A percentile compares a stretch with the other conserved stretches of the same genome.
phyloP scores from a whole-genome alignment of 163 green algal genomes.

The Prototheca wickerhamii region DNA sequence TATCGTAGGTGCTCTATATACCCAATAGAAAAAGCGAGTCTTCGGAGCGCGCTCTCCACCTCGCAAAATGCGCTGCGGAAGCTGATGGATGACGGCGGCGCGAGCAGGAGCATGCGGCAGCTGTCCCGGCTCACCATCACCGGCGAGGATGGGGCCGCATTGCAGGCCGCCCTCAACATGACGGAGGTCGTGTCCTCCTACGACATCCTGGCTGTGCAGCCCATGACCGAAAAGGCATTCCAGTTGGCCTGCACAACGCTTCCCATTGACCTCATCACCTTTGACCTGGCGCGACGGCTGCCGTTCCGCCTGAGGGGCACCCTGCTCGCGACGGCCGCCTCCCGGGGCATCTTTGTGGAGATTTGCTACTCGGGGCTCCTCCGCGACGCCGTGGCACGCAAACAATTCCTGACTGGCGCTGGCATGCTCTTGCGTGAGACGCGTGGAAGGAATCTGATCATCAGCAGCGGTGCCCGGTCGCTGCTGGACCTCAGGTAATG shows the following conservation, averaged over 20 bases:
- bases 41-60: background rate
- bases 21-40: background rate
- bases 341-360: slow-evolving; percentile 37
- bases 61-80: background rate
- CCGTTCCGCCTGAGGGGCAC: slow-evolving; percentile 34
- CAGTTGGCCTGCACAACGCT: slow-evolving; percentile 41
- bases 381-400: slow-evolving; percentile 30
- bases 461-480: too few species aligned
- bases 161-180: slow-evolving; percentile 11
- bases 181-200: slow-evolving; percentile 19
- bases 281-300: slow-evolving; percentile 46
- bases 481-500: too few species aligned
- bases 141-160: background rate
- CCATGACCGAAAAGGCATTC: slow-evolving; percentile 32
- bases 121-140: background rate
- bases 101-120: background rate
- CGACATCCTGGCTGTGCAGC: slow-evolving; percentile 42
- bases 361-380: slow-evolving; percentile 39
- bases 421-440: background rate
- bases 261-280: slow-evolving; percentile 50
- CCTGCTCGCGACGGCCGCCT: slow-evolving; percentile 36
- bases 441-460: background rate
- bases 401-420: slow-evolving; percentile 53
- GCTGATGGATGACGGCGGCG: background rate
- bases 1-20: background rate